Evolutionary conservation across 331 rosid species (phyloP).

Genomic region (Acacia concinna): DNA sequence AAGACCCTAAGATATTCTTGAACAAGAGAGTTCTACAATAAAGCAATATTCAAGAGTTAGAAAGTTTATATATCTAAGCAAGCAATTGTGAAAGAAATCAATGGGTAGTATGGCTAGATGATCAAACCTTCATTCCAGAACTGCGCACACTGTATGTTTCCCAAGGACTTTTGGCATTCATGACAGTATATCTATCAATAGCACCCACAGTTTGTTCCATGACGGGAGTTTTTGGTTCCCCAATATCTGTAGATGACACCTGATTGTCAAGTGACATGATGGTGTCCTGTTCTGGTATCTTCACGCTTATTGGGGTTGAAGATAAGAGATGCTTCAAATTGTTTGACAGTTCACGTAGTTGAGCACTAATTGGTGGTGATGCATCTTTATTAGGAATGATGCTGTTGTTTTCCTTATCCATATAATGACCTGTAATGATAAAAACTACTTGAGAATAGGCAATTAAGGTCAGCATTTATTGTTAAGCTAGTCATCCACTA

Average conservation of each 20-base stretch:
- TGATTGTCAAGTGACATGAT: slow-evolving; percentile 30
- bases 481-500: slow-evolving; percentile 14
- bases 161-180: slow-evolving; percentile 68
- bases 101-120: neutral
- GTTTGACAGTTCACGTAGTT: slow-evolving; percentile 61
- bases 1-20: slow-evolving; percentile 60
- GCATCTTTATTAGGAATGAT: slow-evolving; percentile 28
- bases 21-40: slow-evolving; percentile 63
- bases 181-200: slow-evolving; percentile 40
- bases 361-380: slow-evolving; percentile 76
- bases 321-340: slow-evolving; percentile 45
- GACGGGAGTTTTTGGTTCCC: slow-evolving; percentile 72
- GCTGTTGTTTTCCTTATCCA: slow-evolving; percentile 47
- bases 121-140: slow-evolving; percentile 69
- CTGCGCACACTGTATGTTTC: slow-evolving; percentile 45
- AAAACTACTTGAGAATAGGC: neutral
- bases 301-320: slow-evolving; percentile 43
- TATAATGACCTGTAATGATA: slow-evolving; percentile 40
- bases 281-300: slow-evolving; percentile 32
- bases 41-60: slow-evolving; percentile 1
- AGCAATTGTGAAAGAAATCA: neutral
- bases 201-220: slow-evolving; percentile 29
- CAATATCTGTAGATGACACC: slow-evolving; percentile 36
- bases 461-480: neutral
- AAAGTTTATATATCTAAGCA: slow-evolving; percentile 1